phyloP scores from a whole-genome alignment of 2,329 filamentous ascomycete species.

The Monilinia polystroma region DNA sequence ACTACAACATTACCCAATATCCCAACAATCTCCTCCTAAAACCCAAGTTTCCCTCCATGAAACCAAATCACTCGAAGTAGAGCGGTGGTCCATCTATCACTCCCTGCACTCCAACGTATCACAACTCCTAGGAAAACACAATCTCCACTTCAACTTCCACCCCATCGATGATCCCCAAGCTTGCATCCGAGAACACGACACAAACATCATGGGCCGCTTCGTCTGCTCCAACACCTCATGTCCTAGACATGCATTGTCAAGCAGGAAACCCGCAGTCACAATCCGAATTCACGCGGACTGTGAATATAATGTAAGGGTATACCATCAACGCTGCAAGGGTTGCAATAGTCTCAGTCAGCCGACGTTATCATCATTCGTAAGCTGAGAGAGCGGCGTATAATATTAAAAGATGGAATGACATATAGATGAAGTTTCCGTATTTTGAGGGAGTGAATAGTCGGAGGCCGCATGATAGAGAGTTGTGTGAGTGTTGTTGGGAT shows the following conservation, averaged over 20 bases:
- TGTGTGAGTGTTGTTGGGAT: slow-evolving; percentile 34
- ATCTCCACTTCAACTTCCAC: slow-evolving; percentile 41
- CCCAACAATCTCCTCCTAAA: not conserved
- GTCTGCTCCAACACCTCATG: slow-evolving; percentile 42
- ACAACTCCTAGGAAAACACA: slow-evolving; percentile 36
- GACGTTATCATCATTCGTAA: slow-evolving; percentile 43
- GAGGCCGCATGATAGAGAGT: slow-evolving; percentile 31
- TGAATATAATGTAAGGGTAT: slow-evolving; percentile 48
- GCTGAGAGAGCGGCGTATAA: slow-evolving; percentile 45
- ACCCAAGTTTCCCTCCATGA: not conserved
- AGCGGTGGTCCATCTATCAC: slow-evolving; percentile 36
- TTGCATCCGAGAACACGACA: slow-evolving; percentile 41
- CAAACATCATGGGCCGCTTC: slow-evolving; percentile 47
- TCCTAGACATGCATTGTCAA: slow-evolving; percentile 41
- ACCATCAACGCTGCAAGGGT: slow-evolving; percentile 44
- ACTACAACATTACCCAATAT: not conserved
- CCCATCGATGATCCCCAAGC: slow-evolving; percentile 35
- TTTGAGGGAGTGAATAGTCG: slow-evolving; percentile 26
- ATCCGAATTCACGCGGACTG: slow-evolving; percentile 44
- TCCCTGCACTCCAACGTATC: slow-evolving; percentile 40
- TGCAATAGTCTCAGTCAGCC: slow-evolving; percentile 43
- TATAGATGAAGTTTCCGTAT: slow-evolving; percentile 25
- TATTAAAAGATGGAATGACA: slow-evolving; percentile 44
- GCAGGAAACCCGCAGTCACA: slow-evolving; percentile 45
- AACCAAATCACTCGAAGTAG: not conserved